Conservation (phyloP, 1,139 yeast species). For the Martiniozyma asiatica region DNA sequence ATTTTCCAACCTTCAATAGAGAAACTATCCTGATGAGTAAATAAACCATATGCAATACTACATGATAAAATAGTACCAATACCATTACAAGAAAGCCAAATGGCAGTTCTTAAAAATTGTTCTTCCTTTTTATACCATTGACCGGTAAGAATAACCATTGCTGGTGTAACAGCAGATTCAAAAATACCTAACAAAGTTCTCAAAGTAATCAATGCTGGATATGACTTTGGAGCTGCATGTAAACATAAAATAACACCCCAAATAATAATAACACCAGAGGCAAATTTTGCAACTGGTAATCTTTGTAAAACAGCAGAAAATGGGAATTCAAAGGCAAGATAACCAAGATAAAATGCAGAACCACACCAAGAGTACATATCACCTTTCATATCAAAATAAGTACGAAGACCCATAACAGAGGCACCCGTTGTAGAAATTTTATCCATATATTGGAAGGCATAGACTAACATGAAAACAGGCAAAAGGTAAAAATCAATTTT, state of each 20-base stretch:
- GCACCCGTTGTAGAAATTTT: conserved; percentile 50
- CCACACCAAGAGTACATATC: conserved; percentile 46
- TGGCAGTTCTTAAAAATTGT: conserved; percentile 32
- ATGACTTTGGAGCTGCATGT: conserved; percentile 30
- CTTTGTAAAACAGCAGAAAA: conserved; percentile 30
- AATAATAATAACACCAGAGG: conserved; percentile 26
- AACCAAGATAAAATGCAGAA: conserved; percentile 43
- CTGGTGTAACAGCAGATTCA: conserved; percentile 38
- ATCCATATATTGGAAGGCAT: conserved; percentile 54
- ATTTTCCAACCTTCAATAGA: conserved; percentile 35
- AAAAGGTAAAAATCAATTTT: conserved; percentile 43
- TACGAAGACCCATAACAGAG: conserved; percentile 39
- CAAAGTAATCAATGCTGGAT: conserved; percentile 28
- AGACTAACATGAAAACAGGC: conserved; percentile 42
- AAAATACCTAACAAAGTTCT: conserved; percentile 35
- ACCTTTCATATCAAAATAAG: conserved; percentile 36
- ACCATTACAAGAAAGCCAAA: conserved; percentile 41
- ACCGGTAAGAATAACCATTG: conserved; percentile 38
- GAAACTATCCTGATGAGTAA: conserved; percentile 21
- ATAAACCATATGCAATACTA: conserved; percentile 38
- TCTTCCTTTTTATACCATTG: conserved; percentile 42
- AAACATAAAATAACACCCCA: conserved; percentile 36
- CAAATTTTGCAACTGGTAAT: conserved; percentile 30
- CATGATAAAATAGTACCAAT: conserved; percentile 36
- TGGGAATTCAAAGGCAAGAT: conserved; percentile 34